Percentiles rank a stretch among this genome's conserved stretches.
phyloP scores from a whole-genome alignment of 1,284 basidiomycete species.

The Tilletia indica region DNA sequence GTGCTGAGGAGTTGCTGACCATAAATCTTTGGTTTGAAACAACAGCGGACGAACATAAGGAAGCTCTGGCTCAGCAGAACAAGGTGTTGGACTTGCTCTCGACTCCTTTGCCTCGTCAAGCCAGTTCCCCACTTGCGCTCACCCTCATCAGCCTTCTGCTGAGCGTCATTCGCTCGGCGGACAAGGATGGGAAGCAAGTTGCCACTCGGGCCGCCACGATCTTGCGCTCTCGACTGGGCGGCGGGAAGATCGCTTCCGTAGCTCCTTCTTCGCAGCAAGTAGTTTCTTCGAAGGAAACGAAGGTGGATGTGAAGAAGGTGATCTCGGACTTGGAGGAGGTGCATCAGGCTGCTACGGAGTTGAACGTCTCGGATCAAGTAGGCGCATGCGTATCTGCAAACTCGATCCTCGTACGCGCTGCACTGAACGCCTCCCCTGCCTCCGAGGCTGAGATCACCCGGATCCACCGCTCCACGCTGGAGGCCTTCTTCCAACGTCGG shows the following conservation, averaged over 20 bases:
- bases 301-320: constrained; percentile 55
- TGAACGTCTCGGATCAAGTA: constrained; percentile 28
- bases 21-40: no score
- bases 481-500: constrained; percentile 78
- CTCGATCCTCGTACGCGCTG: constrained; percentile 63
- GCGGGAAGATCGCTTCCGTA: background rate
- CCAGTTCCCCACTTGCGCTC: constrained; percentile 65
- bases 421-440: constrained; percentile 11
- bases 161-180: constrained; percentile 61
- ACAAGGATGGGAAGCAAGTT: constrained; percentile 69
- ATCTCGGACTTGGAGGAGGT: constrained; percentile 66
- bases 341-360: constrained; percentile 66
- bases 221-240: constrained; percentile 62
- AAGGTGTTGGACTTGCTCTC: constrained; percentile 85
- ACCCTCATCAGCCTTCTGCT: constrained; percentile 74
- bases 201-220: constrained; percentile 79
- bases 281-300: no score
- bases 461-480: constrained; percentile 69
- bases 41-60: constrained; percentile 22
- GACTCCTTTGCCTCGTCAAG: constrained; percentile 78
- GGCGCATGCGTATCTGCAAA: constrained; percentile 66
- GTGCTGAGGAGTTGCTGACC: no score
- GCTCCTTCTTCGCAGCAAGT: no score
- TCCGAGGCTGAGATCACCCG: constrained; percentile 58
- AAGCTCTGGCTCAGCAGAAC: constrained; percentile 78